Evolutionary conservation across 345 rosid species (phyloP).

Genomic region (Laguncularia racemosa): DNA sequence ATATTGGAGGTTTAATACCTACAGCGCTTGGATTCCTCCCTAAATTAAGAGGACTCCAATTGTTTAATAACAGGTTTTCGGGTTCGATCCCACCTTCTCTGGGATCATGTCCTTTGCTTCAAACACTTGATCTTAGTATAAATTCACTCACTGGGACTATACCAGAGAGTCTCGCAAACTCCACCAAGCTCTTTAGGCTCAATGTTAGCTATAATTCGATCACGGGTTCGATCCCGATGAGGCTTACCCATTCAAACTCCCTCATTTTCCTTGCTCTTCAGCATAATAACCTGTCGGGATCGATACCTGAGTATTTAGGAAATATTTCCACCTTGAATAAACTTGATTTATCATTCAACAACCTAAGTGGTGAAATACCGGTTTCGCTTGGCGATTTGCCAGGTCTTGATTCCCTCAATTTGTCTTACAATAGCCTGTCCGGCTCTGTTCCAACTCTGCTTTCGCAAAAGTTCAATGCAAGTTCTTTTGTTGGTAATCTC

Average conservation of each 20-base stretch:
- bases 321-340: conserved; percentile 25
- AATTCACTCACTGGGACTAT: conserved; percentile 55
- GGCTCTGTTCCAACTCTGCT: conserved; percentile 72
- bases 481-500: conserved; percentile 73
- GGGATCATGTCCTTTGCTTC: conserved; percentile 64
- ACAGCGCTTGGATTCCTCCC: conserved; percentile 67
- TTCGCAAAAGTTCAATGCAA: conserved; percentile 71
- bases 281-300: conserved; percentile 71
- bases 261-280: conserved; percentile 63
- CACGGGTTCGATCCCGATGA: conserved; percentile 47
- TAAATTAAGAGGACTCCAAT: conserved; percentile 67
- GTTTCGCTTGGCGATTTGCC: conserved; percentile 42
- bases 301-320: conserved; percentile 42
- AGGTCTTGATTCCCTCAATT: conserved; percentile 67
- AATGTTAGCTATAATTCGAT: conserved; percentile 66
- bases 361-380: conserved; percentile 68
- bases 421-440: conserved; percentile 79
- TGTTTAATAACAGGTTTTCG: conserved; percentile 81
- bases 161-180: conserved; percentile 60
- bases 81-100: conserved; percentile 78
- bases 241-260: conserved; percentile 37
- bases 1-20: conserved; percentile 57
- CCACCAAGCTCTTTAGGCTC: conserved; percentile 55
- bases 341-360: conserved; percentile 63
- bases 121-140: conserved; percentile 61